Conservation (phyloP, 768 basidiomycete genomes). For the Crassisporium funariophilum region DNA sequence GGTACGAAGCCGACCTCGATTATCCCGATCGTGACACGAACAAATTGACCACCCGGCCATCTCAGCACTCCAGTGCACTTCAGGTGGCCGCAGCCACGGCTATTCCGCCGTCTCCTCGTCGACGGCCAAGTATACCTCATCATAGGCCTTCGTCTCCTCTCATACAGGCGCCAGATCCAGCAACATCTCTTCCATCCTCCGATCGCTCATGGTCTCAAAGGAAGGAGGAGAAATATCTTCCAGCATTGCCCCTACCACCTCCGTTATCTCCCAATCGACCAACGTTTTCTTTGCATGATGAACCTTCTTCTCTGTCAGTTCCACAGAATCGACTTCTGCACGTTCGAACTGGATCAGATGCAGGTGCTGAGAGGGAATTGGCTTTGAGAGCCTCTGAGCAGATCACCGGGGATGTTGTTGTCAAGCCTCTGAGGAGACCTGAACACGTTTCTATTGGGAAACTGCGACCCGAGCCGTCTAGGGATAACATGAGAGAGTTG, state of each 20-base stretch:
- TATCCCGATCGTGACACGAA: constrained; percentile 53
- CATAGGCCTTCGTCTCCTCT: constrained; percentile 40
- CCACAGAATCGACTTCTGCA: constrained; percentile 37
- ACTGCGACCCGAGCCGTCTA: constrained; percentile 32
- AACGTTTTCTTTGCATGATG: constrained; percentile 39
- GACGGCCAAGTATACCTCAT: constrained; percentile 36
- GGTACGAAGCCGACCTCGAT: constrained; percentile 77
- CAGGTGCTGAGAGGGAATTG: constrained; percentile 50
- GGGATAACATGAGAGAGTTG: constrained; percentile 27
- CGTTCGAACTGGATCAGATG: constrained; percentile 52
- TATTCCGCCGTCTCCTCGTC: constrained; percentile 43
- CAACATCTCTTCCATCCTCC: constrained; percentile 35
- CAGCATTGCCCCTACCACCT: constrained; percentile 39
- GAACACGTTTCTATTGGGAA: constrained; percentile 28
- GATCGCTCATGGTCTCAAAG: constrained; percentile 21
- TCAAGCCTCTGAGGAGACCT: constrained; percentile 31
- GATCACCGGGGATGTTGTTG: constrained; percentile 29
- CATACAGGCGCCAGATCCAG: constrained; percentile 27
- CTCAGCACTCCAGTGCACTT: constrained; percentile 25
- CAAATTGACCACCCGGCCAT: constrained; percentile 43
- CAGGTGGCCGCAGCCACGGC: constrained; percentile 17
- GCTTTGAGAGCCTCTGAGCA: constrained; percentile 42
- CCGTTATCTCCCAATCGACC: constrained; percentile 48
- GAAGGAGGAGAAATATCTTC: constrained; percentile 35
- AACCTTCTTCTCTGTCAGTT: constrained; percentile 30